A percentile compares a stretch with the other conserved stretches of the same genome.
Evolutionary conservation across 768 basidiomycete species (phyloP).

Genomic region (Chalciporus piperatus): DNA sequence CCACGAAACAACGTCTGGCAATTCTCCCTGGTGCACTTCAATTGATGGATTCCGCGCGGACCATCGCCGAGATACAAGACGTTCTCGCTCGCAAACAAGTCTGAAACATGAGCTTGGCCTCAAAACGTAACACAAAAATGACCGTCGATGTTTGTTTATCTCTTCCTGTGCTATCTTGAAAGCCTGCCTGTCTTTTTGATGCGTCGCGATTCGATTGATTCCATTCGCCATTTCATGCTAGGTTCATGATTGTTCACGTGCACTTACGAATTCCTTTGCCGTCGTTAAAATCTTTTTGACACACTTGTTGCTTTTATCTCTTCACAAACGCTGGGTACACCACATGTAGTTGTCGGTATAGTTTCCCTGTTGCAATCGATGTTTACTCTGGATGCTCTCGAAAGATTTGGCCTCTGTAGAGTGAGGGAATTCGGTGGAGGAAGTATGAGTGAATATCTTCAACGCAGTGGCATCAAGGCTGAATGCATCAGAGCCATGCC

Average conservation of each 20-base stretch:
- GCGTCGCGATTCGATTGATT: background rate
- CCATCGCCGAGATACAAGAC: constrained; percentile 74
- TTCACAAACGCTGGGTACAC: constrained; percentile 7
- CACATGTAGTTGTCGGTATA: constrained; percentile 23
- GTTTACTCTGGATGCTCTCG: background rate
- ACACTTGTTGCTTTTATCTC: constrained; percentile 10
- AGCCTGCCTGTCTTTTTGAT: background rate
- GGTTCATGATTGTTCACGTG: constrained; percentile 25
- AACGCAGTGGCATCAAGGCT: too few species aligned
- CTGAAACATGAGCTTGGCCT: constrained; percentile 2
- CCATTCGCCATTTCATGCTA: constrained; percentile 17
- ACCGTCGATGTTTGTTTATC: constrained; percentile 2
- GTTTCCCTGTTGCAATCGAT: constrained; percentile 15
- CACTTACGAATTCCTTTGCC: constrained; percentile 10
- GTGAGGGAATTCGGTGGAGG: too few species aligned
- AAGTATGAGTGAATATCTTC: too few species aligned
- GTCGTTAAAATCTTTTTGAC: constrained; percentile 2
- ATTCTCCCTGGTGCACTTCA: constrained; percentile 73
- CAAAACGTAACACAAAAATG: background rate
- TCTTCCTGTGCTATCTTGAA: constrained; percentile 3
- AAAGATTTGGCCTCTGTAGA: background rate
- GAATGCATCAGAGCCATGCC: too few species aligned
- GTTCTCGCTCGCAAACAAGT: constrained; percentile 49
- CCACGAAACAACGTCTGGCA: constrained; percentile 75
- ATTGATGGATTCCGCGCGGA: constrained; percentile 64